A percentile compares a stretch with the other conserved stretches of the same genome.
phyloP scores from a whole-genome alignment of 306 rosid species.

The Senna siamea region DNA sequence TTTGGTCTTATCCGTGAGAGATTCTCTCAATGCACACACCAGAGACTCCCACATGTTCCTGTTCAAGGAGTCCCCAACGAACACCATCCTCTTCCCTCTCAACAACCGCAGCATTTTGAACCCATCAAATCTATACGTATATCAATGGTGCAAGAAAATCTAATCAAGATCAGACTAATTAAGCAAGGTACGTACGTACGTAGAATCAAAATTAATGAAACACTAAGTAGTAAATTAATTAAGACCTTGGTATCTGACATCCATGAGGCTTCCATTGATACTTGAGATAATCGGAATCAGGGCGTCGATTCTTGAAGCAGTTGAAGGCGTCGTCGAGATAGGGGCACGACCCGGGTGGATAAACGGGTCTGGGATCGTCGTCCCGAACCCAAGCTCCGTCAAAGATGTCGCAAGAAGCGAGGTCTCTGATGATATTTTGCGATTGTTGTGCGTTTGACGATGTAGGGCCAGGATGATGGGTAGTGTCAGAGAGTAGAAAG shows the following conservation, averaged over 20 bases:
- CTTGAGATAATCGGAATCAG: slow-evolving; percentile 34
- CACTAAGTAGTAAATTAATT: too few relatives aligned
- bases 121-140: slow-evolving; percentile 44
- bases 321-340: slow-evolving; percentile 48
- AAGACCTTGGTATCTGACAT: slow-evolving; percentile 48
- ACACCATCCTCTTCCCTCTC: slow-evolving; percentile 49
- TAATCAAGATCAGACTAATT: neutral
- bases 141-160: too few relatives aligned
- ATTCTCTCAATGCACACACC: slow-evolving; percentile 42
- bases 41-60: slow-evolving; percentile 51
- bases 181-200: too few relatives aligned
- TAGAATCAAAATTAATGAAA: too few relatives aligned
- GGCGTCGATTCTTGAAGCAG: slow-evolving; percentile 53
- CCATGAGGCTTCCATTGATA: slow-evolving; percentile 48
- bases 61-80: slow-evolving; percentile 54
- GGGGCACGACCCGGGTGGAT: slow-evolving; percentile 39
- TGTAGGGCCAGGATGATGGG: neutral
- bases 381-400: slow-evolving; percentile 40
- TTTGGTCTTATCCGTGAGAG: slow-evolving; percentile 42
- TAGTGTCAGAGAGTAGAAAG: neutral
- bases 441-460: neutral
- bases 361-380: slow-evolving; percentile 26
- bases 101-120: slow-evolving; percentile 41
- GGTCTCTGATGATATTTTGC: slow-evolving; percentile 26
- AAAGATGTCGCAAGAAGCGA: slow-evolving; percentile 47